Conservation (phyloP, 768 basidiomycete species). For the Mrakia gelida region DNA sequence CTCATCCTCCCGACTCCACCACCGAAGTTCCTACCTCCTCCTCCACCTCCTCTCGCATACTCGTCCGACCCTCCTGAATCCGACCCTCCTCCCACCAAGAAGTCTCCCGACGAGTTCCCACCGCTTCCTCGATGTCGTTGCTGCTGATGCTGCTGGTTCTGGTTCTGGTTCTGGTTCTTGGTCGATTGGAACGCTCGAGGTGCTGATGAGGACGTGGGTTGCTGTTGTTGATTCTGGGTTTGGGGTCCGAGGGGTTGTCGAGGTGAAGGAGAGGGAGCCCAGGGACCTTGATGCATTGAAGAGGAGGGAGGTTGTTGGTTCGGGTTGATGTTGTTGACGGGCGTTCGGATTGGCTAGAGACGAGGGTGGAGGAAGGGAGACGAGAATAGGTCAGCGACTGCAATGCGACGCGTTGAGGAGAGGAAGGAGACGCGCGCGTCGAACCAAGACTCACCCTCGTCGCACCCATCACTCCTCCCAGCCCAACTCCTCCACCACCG, state of each 20-base stretch:
- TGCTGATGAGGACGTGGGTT: neutral
- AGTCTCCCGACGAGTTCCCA: neutral
- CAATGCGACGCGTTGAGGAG: neutral
- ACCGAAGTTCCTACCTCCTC: neutral
- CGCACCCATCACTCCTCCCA: neutral
- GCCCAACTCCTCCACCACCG: neutral
- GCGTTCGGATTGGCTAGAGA: neutral
- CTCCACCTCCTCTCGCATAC: neutral
- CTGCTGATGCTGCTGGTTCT: neutral
- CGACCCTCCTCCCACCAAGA: neutral
- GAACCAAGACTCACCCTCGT: neutral
- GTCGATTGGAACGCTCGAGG: neutral
- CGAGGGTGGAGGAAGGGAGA: neutral
- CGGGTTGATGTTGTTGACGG: constrained; percentile 2
- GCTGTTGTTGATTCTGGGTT: too few species aligned
- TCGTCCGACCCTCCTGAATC: neutral
- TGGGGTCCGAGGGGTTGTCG: neutral
- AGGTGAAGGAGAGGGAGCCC: constrained; percentile 11
- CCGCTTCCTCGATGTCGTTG: neutral
- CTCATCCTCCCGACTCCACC: constrained; percentile 12
- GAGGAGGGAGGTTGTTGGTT: neutral
- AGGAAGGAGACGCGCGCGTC: neutral
- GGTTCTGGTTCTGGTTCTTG: neutral
- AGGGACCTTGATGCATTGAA: neutral
- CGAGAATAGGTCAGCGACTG: too few species aligned